A percentile compares a stretch with the other conserved stretches of the same genome.
Evolutionary conservation across 2,329 filamentous ascomycete genomes (phyloP).

Genomic region (Daldinia sp.): DNA sequence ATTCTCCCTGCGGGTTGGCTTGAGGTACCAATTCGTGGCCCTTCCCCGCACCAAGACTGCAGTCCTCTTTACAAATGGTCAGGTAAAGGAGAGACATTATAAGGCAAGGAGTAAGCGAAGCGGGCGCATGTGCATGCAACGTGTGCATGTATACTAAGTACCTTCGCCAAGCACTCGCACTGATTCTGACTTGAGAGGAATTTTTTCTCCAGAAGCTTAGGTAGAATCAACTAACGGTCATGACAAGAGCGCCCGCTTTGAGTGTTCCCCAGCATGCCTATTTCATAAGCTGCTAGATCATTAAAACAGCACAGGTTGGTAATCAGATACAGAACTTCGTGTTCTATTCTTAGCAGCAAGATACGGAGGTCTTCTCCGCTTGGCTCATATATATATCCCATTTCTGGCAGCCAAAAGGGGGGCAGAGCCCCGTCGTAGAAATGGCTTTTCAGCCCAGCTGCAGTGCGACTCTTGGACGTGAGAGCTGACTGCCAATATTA

Average conservation of each 20-base stretch:
- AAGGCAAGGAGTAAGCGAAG: conserved; percentile 7
- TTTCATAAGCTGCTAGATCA: conserved; percentile 12
- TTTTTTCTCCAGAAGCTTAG: background rate
- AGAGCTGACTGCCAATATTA: conserved; percentile 27
- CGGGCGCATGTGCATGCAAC: conserved; percentile 13
- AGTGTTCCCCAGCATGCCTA: conserved; percentile 10
- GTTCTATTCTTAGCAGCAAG: conserved; percentile 33
- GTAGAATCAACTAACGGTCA: conserved; percentile 9
- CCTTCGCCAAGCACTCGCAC: background rate
- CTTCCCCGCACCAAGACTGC: conserved; percentile 35
- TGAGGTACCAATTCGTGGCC: conserved; percentile 21
- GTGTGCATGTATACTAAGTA: conserved; percentile 12
- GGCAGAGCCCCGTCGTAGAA: conserved; percentile 16
- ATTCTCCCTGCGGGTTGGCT: conserved; percentile 28
- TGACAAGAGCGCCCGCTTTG: background rate
- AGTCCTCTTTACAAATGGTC: conserved; percentile 21
- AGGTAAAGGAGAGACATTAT: conserved; percentile 4
- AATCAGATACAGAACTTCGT: conserved; percentile 9
- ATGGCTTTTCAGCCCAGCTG: conserved; percentile 33
- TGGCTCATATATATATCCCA: conserved; percentile 21
- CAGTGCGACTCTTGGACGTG: conserved; percentile 37
- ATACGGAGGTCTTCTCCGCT: conserved; percentile 11
- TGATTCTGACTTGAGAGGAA: background rate
- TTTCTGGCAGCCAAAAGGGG: conserved; percentile 19
- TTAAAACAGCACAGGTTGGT: conserved; percentile 3